A percentile compares a stretch with the other conserved stretches of the same genome.
These are phyloP conservation scores for Orbilia brochopaga DNA, from an alignment of 2,329 filamentous ascomycete species.

Conservation along the genomic window DNA sequence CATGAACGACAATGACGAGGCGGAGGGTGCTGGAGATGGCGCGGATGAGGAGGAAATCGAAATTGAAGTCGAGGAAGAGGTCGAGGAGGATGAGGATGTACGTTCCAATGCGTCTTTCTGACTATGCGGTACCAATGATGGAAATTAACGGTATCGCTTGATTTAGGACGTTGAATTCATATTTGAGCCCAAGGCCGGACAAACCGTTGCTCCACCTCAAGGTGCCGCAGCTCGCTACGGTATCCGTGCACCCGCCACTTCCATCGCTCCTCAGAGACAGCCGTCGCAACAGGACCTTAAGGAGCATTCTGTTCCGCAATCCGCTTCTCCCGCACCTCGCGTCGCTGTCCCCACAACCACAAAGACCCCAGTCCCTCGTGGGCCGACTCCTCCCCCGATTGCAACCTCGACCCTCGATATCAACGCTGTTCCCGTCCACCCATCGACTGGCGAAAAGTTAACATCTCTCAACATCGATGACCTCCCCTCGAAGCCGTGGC, in stretches of 20 bases:
- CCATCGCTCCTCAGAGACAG: constrained; percentile 40
- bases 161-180: constrained; percentile 55
- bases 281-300: constrained; percentile 40
- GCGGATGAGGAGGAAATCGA: constrained; percentile 54
- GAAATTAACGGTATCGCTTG: constrained; percentile 8
- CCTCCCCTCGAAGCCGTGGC: constrained; percentile 87
- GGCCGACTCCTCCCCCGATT: constrained; percentile 68
- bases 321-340: constrained; percentile 52
- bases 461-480: constrained; percentile 78
- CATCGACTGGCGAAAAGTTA: constrained; percentile 76
- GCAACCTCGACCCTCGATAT: constrained; percentile 84
- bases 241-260: constrained; percentile 52
- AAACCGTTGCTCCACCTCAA: constrained; percentile 53
- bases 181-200: constrained; percentile 55
- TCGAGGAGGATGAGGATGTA: constrained; percentile 55
- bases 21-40: constrained; percentile 52
- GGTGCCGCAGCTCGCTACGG: constrained; percentile 53
- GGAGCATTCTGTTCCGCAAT: constrained; percentile 27
- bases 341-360: constrained; percentile 56
- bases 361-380: constrained; percentile 59
- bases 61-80: constrained; percentile 53
- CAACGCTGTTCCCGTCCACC: constrained; percentile 79
- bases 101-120: background rate
- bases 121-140: constrained; percentile 6
- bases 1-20: constrained; percentile 50